Conservation (phyloP, 306 rosid species). For the Castanea crenata region DNA sequence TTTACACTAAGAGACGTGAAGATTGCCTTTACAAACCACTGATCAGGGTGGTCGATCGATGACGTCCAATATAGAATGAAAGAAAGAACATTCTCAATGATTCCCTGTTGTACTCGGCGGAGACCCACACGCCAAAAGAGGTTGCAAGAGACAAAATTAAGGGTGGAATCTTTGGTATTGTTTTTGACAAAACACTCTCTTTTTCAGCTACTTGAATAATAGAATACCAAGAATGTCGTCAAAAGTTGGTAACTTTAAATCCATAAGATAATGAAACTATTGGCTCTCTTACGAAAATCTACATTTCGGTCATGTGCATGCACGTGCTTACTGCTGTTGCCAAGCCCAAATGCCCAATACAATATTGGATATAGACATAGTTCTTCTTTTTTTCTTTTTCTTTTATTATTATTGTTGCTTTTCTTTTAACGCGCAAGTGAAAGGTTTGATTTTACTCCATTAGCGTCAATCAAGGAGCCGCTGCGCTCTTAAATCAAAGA, state of each 20-base stretch:
- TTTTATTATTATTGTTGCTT: background rate
- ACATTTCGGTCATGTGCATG: conserved; percentile 31
- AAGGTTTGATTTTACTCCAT: conserved; percentile 20
- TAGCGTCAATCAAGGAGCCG: conserved; percentile 37
- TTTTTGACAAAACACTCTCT: background rate
- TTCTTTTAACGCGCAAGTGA: conserved; percentile 1
- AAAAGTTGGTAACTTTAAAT: background rate
- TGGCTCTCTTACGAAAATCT: background rate
- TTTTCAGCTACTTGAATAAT: background rate
- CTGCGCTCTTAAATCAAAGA: conserved; percentile 6
- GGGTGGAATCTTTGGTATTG: conserved; percentile 14
- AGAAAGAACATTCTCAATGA: background rate
- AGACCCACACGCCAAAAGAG: background rate
- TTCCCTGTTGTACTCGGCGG: background rate
- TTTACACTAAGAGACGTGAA: background rate
- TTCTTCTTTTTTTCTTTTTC: background rate
- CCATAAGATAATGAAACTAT: too few species aligned
- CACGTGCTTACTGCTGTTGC: conserved; percentile 8
- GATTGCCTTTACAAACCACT: background rate
- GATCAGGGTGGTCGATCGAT: background rate
- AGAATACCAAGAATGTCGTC: conserved; percentile 11
- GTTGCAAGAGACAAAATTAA: background rate
- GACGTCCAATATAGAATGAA: background rate
- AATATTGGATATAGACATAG: background rate
- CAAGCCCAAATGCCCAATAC: background rate